Conservation (phyloP, 352 stramenopile species). For the Phytopythium boreale region DNA sequence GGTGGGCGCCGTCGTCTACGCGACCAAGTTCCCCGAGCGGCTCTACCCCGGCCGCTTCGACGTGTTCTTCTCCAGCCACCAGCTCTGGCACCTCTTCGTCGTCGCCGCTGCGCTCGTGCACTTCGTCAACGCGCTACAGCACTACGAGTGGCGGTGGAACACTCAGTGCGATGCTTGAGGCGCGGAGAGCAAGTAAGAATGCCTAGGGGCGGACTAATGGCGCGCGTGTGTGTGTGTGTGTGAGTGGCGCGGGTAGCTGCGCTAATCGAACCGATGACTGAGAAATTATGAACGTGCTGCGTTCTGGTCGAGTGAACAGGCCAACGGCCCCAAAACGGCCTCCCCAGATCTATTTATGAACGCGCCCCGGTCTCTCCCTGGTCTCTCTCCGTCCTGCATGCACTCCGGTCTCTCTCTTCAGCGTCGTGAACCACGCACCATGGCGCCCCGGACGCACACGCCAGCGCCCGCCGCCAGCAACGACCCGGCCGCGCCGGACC, state of each 20-base stretch:
- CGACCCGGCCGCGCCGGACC: slow-evolving; percentile 7
- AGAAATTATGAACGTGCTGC: too few relatives aligned
- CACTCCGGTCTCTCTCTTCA: not conserved
- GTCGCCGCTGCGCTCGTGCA: slow-evolving; percentile 83
- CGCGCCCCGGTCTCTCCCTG: too few relatives aligned
- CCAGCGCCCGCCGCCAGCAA: too few relatives aligned
- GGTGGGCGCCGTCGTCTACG: slow-evolving; percentile 80
- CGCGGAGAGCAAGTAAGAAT: not conserved
- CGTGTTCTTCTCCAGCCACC: slow-evolving; percentile 84
- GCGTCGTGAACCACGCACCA: too few relatives aligned
- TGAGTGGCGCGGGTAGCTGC: not conserved
- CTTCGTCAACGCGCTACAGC: slow-evolving; percentile 78
- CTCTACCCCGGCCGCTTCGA: slow-evolving; percentile 85
- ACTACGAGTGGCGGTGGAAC: slow-evolving; percentile 87
- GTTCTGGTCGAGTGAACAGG: too few relatives aligned
- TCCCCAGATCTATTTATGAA: too few relatives aligned
- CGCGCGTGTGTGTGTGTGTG: not conserved
- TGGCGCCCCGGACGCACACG: not conserved
- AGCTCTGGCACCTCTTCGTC: slow-evolving; percentile 88
- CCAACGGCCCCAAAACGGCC: too few relatives aligned
- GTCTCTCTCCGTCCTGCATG: too few relatives aligned
- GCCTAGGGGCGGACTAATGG: too few relatives aligned
- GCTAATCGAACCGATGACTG: not conserved
- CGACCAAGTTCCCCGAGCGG: slow-evolving; percentile 80
- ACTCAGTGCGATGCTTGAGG: slow-evolving; percentile 67